phyloP scores from a whole-genome alignment of 257 asterid species.

The Nicotiana paniculata region DNA sequence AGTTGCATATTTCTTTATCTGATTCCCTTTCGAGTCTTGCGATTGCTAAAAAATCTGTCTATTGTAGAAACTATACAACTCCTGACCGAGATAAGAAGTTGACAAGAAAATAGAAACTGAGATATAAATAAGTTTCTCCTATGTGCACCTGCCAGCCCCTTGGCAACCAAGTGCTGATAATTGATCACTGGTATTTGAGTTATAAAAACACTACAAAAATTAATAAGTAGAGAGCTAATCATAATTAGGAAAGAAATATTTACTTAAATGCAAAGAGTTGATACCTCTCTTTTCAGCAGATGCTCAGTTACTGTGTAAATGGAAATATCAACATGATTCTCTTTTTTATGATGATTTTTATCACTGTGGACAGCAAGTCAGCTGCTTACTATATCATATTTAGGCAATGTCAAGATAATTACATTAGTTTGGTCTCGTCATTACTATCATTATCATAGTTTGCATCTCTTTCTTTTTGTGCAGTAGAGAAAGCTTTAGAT shows the following conservation, averaged over 20 bases:
- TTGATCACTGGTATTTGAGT: neutral
- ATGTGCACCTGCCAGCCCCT: neutral
- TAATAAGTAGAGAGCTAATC: too few species aligned
- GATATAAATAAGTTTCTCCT: neutral
- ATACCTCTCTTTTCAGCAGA: neutral
- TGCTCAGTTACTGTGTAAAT: neutral
- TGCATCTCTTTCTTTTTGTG: too few species aligned
- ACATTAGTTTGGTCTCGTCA: too few species aligned
- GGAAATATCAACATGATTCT: neutral
- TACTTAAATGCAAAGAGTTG: neutral
- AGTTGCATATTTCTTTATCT: neutral
- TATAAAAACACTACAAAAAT: too few species aligned
- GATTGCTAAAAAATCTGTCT: neutral
- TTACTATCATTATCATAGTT: too few species aligned
- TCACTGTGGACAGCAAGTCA: neutral
- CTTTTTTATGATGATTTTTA: neutral
- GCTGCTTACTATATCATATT: neutral
- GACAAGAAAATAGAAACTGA: neutral
- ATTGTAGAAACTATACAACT: neutral
- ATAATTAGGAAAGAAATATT: too few species aligned
- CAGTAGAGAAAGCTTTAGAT: too few species aligned
- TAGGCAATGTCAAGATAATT: neutral
- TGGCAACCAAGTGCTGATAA: neutral
- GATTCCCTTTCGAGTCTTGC: neutral
- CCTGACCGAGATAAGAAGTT: neutral